Evolutionary conservation across 768 basidiomycete species (phyloP), one percentile per base, ranked within the genome.

Genomic region (Amanita subjunquillea): DNA sequence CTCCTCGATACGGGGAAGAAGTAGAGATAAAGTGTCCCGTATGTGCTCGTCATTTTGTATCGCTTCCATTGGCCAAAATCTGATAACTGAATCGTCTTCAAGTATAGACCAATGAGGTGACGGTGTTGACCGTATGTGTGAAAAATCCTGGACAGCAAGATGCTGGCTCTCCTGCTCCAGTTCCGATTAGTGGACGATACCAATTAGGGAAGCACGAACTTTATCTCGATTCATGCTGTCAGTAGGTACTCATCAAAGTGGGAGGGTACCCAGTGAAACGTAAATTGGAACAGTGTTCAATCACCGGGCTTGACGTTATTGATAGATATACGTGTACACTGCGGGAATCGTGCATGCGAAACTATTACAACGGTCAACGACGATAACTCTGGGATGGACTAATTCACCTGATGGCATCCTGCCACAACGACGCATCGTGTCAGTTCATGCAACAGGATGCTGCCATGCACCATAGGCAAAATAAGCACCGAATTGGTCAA

Each of bases 271-370:
- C 57, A 2, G 78, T 69, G 58, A 95, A 92, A 5, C 75, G 69
- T 43, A 93, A 77, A 0, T 59, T 58, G 0, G 69, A 68, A 59
- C 82, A 91, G 56, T 84, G 72, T 61, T 95, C 92, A 41, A 94
- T 90, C 64, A 91, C 74, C 1, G 91, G 91, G 42, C 82, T 80
- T 3, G 89, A 90, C 3, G 68, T 61, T 9, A 82, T 79, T 4
- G 77, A 69, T 2, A 94, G 73, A 58, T 85, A 83, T 2, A 91
- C 76, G 47, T 82, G 79, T 0, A 84, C 77, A 7, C 70, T 55
- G 0, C 62, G 71, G 1, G 91, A 91, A 17, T 76, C 73, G 63
- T 94, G 92, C 79, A 95, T 91, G 41, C 92, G 83, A 62, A 92
- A 91, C 92, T 95, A 47, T 17, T 39, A 46, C 23, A 29, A 20